Base-by-base conservation (phyloP, 2,329 filamentous ascomycete genomes). In the Dothidotthia symphoricarpi region DNA sequence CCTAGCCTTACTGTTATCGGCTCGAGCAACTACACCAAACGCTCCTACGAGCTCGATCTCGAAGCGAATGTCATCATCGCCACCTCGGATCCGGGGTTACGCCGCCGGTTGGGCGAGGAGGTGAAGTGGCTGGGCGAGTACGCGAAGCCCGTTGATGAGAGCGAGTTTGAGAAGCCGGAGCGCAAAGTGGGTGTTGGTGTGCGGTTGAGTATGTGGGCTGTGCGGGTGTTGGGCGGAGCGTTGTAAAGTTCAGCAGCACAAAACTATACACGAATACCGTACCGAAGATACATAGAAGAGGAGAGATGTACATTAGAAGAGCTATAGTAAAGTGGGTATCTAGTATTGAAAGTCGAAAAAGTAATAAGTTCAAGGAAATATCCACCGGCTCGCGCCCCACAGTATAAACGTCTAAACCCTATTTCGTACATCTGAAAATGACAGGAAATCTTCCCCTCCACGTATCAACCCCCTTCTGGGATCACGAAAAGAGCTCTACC, bases 21-120 rank as follows among this genome's bases (percentile, higher is more conserved):
- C 1, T 94, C 87, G 61, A 93, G 86, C 8, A 98, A 98, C 63
- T 98, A 97, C 67, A 98, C 93, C 0, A 90, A 93, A 65, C 77
- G 93, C 31, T 94, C 88, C 60, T 97, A 98, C 68, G 84, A 85
- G 27, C 78, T 96, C 28, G 93, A 98, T 67, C 75, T 98, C 2
- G 93, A 98, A 64, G 86, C 85, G 0, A 93, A 94, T 24, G 86
- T 87, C 1, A 67, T 96, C 41, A 84, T 98, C 17, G 80, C 96
- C 4, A 98, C 93, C 1, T 74, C 75, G 15, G 84, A 97, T 57
- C 73, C 83, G 16, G 77, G 73, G 0, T 67, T 98, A 52, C 87
- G 88, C 66, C 71, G 71, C 41, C 77, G 82, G 35, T 70, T 97
- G n/a, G 84, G 78, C 6, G 80, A 86, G 34, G 93, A 98, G 69